Evolutionary conservation across 2,329 filamentous ascomycete genomes (phyloP).

Genomic region (Arachnopeziza araneosa): DNA sequence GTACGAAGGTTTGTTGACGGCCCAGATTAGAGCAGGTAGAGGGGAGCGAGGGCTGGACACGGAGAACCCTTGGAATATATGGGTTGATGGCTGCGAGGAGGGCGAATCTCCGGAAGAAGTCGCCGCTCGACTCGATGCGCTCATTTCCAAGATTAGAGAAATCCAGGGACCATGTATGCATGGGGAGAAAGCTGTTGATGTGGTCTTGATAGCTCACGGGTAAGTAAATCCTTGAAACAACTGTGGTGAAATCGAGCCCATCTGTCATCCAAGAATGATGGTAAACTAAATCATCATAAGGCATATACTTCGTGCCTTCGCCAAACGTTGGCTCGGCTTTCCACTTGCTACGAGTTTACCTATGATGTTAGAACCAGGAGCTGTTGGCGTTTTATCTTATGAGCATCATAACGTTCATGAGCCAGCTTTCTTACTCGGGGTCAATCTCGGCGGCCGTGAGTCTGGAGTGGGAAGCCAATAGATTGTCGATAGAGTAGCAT

Average conservation of each 20-base stretch:
- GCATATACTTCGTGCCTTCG: constrained; percentile 46
- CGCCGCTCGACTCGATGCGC: constrained; percentile 39
- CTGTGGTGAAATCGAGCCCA: too few relatives aligned
- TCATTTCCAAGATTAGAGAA: constrained; percentile 44
- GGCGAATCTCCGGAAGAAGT: constrained; percentile 45
- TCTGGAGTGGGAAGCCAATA: neutral
- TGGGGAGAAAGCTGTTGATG: constrained; percentile 39
- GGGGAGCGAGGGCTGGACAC: constrained; percentile 38
- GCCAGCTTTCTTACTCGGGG: constrained; percentile 33
- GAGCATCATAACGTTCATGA: constrained; percentile 34
- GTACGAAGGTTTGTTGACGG: constrained; percentile 42
- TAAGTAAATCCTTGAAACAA: neutral
- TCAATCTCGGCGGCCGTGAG: constrained; percentile 27
- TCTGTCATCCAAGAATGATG: neutral
- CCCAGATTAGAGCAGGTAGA: constrained; percentile 37
- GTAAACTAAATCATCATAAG: neutral
- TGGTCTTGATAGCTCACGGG: constrained; percentile 41
- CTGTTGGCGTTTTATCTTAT: constrained; percentile 34
- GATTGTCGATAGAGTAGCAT: neutral
- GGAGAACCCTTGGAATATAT: constrained; percentile 46
- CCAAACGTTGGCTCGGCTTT: constrained; percentile 49
- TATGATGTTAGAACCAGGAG: constrained; percentile 36
- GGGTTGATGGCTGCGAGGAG: constrained; percentile 45
- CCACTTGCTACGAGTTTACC: constrained; percentile 29
- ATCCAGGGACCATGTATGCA: constrained; percentile 42